A percentile compares a stretch with the other conserved stretches of the same genome.
These are phyloP conservation scores for Hanseniaspora uvarum DNA, from an alignment of 1,139 yeast genomes.

Conservation along the genomic window DNA sequence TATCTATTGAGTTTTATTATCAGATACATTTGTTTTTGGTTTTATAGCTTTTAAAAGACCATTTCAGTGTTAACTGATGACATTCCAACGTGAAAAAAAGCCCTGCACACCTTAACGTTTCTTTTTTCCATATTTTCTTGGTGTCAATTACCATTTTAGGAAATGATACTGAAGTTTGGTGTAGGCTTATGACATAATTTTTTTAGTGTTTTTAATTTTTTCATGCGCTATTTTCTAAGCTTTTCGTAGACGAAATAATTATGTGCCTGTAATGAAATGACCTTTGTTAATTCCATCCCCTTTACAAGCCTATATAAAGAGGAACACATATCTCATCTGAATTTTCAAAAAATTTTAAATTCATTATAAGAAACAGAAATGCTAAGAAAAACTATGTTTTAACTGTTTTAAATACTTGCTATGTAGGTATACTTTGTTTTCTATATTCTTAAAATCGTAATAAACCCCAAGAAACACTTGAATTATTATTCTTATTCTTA, in stretches of 20 bases:
- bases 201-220: not conserved
- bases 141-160: not conserved
- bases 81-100: not conserved
- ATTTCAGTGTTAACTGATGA: not conserved
- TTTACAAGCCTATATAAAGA: not conserved
- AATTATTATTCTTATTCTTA: not conserved
- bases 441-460: not conserved
- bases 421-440: slow-evolving; percentile 1
- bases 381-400: slow-evolving; percentile 15
- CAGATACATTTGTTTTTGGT: not conserved
- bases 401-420: slow-evolving; percentile 4
- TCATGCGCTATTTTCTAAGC: not conserved
- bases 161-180: not conserved
- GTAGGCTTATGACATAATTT: not conserved
- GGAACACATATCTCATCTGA: not conserved
- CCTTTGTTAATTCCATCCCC: too few relatives aligned
- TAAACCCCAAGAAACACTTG: slow-evolving; percentile 11
- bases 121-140: slow-evolving; percentile 5
- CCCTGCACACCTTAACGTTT: not conserved
- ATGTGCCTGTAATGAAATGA: not conserved
- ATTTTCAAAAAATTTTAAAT: not conserved
- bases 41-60: not conserved
- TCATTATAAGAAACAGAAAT: not conserved
- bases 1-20: too few relatives aligned
- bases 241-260: not conserved